These are phyloP conservation scores for Phytophthora multivora DNA, from an alignment of 352 stramenopile species.

Conservation along the genomic window DNA sequence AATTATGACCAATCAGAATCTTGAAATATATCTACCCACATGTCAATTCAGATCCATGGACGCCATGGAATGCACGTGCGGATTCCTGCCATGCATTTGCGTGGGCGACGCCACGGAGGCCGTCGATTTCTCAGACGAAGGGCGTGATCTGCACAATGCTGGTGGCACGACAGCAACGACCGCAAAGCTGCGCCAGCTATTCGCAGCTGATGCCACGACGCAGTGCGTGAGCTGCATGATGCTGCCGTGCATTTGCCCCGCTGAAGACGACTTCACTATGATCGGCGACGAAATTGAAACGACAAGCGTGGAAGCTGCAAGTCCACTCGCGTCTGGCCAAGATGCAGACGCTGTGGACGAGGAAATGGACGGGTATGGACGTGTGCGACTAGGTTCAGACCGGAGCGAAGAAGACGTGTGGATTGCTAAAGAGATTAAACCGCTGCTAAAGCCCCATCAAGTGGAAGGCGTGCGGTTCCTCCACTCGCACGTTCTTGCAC, in stretches of 20 bases:
- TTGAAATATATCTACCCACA: no score
- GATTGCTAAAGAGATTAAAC: constrained; percentile 80
- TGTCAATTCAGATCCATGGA: constrained; percentile 8
- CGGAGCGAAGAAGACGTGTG: constrained; percentile 39
- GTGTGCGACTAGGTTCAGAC: constrained; percentile 46
- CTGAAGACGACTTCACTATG: constrained; percentile 44
- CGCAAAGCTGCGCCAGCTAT: constrained; percentile 55
- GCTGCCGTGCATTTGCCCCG: constrained; percentile 78
- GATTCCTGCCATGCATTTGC: constrained; percentile 78
- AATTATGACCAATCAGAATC: no score
- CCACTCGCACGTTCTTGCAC: constrained; percentile 49
- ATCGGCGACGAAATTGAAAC: constrained; percentile 40
- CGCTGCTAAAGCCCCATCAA: constrained; percentile 80
- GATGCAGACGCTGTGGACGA: constrained; percentile 29
- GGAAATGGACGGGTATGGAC: constrained; percentile 53
- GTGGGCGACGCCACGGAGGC: constrained; percentile 43
- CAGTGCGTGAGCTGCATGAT: constrained; percentile 80
- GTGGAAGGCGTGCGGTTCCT: constrained; percentile 76
- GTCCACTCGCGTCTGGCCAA: constrained; percentile 33
- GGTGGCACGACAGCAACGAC: constrained; percentile 6
- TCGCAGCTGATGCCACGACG: constrained; percentile 57
- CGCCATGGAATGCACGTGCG: constrained; percentile 52
- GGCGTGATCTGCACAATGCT: not conserved
- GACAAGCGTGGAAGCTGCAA: constrained; percentile 49
- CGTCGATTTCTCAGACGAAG: constrained; percentile 23